phyloP scores from a whole-genome alignment of 176 grass and related monocot genomes.

The Paspalum notatum region DNA sequence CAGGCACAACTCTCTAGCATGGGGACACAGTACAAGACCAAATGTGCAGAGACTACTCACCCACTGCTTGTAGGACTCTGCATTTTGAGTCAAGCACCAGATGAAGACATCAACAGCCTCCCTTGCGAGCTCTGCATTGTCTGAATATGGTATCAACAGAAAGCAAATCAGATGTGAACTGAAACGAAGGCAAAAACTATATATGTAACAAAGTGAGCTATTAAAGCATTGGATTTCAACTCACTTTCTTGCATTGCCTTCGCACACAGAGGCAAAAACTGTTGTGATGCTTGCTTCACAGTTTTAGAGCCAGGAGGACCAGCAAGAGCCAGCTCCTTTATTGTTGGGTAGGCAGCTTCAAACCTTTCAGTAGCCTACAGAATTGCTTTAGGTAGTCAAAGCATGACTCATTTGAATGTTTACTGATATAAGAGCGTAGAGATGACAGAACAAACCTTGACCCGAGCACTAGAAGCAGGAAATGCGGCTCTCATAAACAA shows the following conservation, averaged over 20 bases:
- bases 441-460: conserved; percentile 60
- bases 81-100: conserved; percentile 86
- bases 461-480: conserved; percentile 57
- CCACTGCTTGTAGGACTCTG: conserved; percentile 89
- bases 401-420: conserved; percentile 6
- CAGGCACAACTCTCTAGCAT: not conserved
- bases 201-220: not conserved
- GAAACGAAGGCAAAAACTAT: not conserved
- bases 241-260: conserved; percentile 97
- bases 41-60: conserved; percentile 52
- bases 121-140: conserved; percentile 71
- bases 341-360: conserved; percentile 75
- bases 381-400: conserved; percentile 12
- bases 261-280: conserved; percentile 71
- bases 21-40: not conserved
- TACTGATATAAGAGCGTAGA: not conserved
- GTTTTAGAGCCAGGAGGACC: conserved; percentile 82
- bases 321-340: conserved; percentile 88
- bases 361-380: conserved; percentile 95
- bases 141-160: conserved; percentile 52
- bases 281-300: conserved; percentile 87
- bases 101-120: conserved; percentile 80
- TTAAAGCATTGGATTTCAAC: conserved; percentile 12
- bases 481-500: conserved; percentile 79
- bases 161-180: not conserved